Conservation (phyloP, 179 eudicot species). For the Monotropa hypopitys region DNA sequence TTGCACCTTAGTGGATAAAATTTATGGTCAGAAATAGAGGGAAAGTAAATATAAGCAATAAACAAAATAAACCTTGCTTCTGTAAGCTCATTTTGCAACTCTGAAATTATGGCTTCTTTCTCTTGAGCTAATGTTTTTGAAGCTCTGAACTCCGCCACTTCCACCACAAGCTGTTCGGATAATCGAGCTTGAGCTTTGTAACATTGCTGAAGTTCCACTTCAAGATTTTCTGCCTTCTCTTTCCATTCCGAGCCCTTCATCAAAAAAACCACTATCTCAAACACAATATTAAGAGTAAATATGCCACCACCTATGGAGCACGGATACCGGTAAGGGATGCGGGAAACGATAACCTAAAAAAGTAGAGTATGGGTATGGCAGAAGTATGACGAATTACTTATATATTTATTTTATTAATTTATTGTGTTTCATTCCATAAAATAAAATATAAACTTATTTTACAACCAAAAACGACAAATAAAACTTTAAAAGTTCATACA, state of each 20-base stretch:
- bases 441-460: too few relatives aligned
- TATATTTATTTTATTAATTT: too few relatives aligned
- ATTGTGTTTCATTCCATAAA: too few relatives aligned
- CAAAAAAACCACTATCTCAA: neutral
- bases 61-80: constrained; percentile 43
- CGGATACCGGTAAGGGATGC: too few relatives aligned
- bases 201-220: constrained; percentile 89
- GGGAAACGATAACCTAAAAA: too few relatives aligned
- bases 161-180: constrained; percentile 89
- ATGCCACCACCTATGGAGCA: too few relatives aligned
- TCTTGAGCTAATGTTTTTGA: constrained; percentile 59
- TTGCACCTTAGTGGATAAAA: neutral
- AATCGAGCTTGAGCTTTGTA: constrained; percentile 91
- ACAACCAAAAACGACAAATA: too few relatives aligned
- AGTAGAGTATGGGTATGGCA: too few relatives aligned
- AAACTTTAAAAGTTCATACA: too few relatives aligned
- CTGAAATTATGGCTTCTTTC: constrained; percentile 48
- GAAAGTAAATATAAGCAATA: neutral
- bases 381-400: too few relatives aligned
- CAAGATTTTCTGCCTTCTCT: constrained; percentile 84
- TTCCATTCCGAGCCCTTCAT: constrained; percentile 91
- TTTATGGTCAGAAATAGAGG: neutral
- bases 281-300: neutral
- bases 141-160: constrained; percentile 81
- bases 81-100: constrained; percentile 47